These are phyloP conservation scores for Cairneyella variabilis DNA, from an alignment of 495 filamentous ascomycete genomes.

Conservation along the genomic window DNA sequence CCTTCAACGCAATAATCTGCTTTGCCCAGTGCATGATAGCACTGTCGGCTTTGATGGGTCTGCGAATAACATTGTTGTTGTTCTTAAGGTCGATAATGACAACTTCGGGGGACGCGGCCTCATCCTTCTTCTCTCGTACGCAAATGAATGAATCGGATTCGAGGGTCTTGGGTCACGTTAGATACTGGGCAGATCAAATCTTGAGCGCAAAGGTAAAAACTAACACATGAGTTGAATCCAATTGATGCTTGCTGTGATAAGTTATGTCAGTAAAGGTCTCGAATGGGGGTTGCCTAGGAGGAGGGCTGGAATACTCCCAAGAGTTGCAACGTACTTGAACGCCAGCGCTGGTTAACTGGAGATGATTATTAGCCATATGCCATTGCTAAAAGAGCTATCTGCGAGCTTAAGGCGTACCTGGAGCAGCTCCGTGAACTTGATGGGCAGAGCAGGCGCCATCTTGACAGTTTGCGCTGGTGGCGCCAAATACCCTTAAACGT, in stretches of 20 bases:
- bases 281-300: slow-evolving; percentile 14
- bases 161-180: slow-evolving; percentile 64
- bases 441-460: slow-evolving; percentile 74
- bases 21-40: slow-evolving; percentile 98
- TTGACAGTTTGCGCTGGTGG: slow-evolving; percentile 34
- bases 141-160: slow-evolving; percentile 96
- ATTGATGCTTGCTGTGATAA: slow-evolving; percentile 68
- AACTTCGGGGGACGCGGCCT: slow-evolving; percentile 80
- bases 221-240: slow-evolving; percentile 95
- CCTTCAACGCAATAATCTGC: slow-evolving; percentile 94
- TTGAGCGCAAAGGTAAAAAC: slow-evolving; percentile 30
- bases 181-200: slow-evolving; percentile 7
- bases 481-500: slow-evolving; percentile 15
- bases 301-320: slow-evolving; percentile 3
- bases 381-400: not conserved
- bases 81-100: slow-evolving; percentile 94
- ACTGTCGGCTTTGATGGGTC: slow-evolving; percentile 98
- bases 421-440: slow-evolving; percentile 92
- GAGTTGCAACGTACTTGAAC: slow-evolving; percentile 65
- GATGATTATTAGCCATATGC: slow-evolving; percentile 17
- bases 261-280: slow-evolving; percentile 35
- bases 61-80: slow-evolving; percentile 79
- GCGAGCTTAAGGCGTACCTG: slow-evolving; percentile 54
- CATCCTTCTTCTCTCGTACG: slow-evolving; percentile 84
- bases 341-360: slow-evolving; percentile 70